phyloP scores from a whole-genome alignment of 78 protist species.

The Polysphondylium violaceum region DNA sequence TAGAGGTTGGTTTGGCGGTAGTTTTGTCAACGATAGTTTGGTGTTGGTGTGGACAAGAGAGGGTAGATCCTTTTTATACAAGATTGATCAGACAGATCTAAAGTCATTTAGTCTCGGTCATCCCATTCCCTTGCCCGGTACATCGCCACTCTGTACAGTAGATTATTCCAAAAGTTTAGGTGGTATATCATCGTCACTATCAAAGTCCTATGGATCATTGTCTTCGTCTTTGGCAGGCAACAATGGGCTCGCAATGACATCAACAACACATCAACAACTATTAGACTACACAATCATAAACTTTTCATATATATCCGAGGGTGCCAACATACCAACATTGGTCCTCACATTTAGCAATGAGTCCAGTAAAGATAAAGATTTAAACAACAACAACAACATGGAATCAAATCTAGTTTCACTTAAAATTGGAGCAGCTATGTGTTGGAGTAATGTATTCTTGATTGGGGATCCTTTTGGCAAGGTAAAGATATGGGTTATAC shows the following conservation, averaged over 20 bases:
- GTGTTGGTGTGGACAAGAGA: constrained; percentile 54
- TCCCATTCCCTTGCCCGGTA: constrained; percentile 57
- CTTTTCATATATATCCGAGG: neutral
- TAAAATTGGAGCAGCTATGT: constrained; percentile 73
- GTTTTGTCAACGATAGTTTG: constrained; percentile 50
- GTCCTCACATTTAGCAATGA: neutral
- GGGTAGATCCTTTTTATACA: constrained; percentile 49
- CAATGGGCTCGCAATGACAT: neutral
- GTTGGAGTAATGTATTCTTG: constrained; percentile 65
- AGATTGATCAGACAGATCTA: constrained; percentile 10
- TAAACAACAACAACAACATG: neutral
- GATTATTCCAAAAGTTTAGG: neutral
- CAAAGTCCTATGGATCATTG: constrained; percentile 14
- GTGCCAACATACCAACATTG: neutral
- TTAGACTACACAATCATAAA: neutral
- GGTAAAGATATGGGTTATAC: constrained; percentile 68
- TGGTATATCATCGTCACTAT: constrained; percentile 28
- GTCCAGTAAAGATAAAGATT: neutral
- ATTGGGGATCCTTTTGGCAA: constrained; percentile 65
- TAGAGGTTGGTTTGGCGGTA: constrained; percentile 78
- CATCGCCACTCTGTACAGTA: constrained; percentile 33
- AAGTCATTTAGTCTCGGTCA: constrained; percentile 67
- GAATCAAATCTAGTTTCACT: neutral
- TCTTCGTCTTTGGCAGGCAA: neutral
- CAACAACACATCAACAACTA: neutral